A percentile compares a stretch with the other conserved stretches of the same genome.
Conservation (phyloP, 768 basidiomycete species). For the Mycena belliarum region DNA sequence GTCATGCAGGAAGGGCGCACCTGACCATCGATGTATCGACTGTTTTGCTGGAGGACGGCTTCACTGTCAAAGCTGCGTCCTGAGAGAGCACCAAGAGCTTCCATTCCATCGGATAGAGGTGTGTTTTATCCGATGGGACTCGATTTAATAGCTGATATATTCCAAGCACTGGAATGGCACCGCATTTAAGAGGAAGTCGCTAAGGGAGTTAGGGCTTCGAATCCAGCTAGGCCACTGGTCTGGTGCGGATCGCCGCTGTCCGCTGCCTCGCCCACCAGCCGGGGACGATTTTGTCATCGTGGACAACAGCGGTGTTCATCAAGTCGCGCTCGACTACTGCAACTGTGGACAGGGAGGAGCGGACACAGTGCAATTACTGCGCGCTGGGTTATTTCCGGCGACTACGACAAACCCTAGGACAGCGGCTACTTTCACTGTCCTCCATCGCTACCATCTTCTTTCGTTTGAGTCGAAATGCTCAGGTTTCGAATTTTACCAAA, state of each 20-base stretch:
- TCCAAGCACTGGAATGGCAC: background rate
- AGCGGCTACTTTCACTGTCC: conserved; percentile 5
- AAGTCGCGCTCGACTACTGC: background rate
- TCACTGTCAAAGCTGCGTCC: background rate
- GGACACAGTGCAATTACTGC: background rate
- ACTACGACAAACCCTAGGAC: conserved; percentile 1
- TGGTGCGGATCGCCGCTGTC: background rate
- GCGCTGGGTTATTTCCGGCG: background rate
- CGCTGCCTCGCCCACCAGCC: background rate
- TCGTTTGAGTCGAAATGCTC: conserved; percentile 13
- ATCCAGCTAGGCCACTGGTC: background rate
- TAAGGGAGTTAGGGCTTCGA: background rate
- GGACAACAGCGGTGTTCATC: background rate
- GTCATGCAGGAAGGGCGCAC: background rate
- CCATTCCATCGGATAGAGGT: background rate
- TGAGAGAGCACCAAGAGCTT: background rate
- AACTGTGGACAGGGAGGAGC: background rate
- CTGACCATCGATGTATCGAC: background rate
- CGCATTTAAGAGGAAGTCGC: background rate
- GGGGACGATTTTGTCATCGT: background rate
- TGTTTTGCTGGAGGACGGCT: background rate
- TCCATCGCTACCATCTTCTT: conserved; percentile 9
- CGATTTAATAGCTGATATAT: too few relatives aligned
- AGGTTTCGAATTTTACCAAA: conserved; percentile 21
- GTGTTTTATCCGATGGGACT: background rate